Evolutionary conservation across 202 grass and related monocot species (phyloP).

Genomic region (Setaria viridis): DNA sequence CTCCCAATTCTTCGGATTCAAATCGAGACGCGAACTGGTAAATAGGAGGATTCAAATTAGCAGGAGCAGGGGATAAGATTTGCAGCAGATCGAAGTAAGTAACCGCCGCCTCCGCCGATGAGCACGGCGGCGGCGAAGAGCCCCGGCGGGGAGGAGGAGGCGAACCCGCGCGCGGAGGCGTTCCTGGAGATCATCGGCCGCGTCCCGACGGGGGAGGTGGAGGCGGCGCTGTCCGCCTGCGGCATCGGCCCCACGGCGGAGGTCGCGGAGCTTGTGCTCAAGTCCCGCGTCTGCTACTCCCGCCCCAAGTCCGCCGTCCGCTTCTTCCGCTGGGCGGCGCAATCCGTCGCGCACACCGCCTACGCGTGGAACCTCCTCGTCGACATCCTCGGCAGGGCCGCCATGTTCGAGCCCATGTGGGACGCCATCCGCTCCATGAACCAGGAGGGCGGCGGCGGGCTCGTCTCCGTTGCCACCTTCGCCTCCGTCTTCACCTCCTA

Average conservation of each 20-base stretch:
- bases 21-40: neutral
- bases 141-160: conserved; percentile 26
- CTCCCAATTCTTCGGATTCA: conserved; percentile 10
- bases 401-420: conserved; percentile 85
- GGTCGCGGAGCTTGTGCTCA: conserved; percentile 69
- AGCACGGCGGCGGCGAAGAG: conserved; percentile 45
- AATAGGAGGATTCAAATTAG: neutral
- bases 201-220: conserved; percentile 50
- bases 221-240: conserved; percentile 55
- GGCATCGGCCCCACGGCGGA: conserved; percentile 58
- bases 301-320: conserved; percentile 61
- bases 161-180: conserved; percentile 34
- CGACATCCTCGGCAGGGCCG: conserved; percentile 78
- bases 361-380: conserved; percentile 82
- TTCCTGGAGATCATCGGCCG: conserved; percentile 53
- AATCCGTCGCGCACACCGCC: conserved; percentile 50
- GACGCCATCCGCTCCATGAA: conserved; percentile 76
- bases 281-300: conserved; percentile 53
- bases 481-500: conserved; percentile 76
- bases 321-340: conserved; percentile 77
- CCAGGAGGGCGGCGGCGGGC: conserved; percentile 35
- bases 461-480: conserved; percentile 70
- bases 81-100: conserved; percentile 26
- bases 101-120: conserved; percentile 38
- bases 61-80: neutral